phyloP scores from a whole-genome alignment of 495 filamentous ascomycete genomes.

The Recurvomyces mirabilis region DNA sequence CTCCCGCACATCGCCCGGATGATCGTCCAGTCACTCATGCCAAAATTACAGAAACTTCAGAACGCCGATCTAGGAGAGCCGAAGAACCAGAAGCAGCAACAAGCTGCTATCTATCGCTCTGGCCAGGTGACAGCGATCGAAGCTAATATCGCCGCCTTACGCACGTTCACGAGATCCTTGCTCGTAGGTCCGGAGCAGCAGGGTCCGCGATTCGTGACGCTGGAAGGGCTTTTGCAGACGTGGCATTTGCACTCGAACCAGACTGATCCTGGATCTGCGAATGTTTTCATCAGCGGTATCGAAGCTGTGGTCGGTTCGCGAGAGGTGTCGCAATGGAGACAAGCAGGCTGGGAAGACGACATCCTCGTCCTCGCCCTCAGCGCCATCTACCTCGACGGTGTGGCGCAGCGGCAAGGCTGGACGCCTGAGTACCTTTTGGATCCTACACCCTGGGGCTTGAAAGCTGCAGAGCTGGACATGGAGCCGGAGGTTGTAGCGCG shows the following conservation, averaged over 20 bases:
- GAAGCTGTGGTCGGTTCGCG: constrained; percentile 6
- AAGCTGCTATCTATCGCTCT: constrained; percentile 24
- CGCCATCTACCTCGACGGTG: background rate
- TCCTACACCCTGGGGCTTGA: background rate
- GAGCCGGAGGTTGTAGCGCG: background rate
- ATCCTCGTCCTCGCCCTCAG: constrained; percentile 16
- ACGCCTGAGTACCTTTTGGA: too few relatives aligned
- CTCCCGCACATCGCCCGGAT: constrained; percentile 16
- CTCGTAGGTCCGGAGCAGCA: background rate
- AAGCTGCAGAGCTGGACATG: background rate
- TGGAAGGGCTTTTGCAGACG: constrained; percentile 10
- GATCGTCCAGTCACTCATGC: constrained; percentile 15
- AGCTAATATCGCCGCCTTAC: constrained; percentile 15
- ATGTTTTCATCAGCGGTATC: constrained; percentile 15
- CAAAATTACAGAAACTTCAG: constrained; percentile 9
- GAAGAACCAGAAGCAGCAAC: constrained; percentile 21
- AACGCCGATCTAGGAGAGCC: background rate
- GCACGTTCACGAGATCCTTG: constrained; percentile 10
- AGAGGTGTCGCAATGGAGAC: constrained; percentile 9
- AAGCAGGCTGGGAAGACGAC: constrained; percentile 24
- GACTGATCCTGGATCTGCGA: background rate
- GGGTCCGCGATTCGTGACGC: constrained; percentile 5
- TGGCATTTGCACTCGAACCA: constrained; percentile 1
- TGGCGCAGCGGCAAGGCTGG: background rate
- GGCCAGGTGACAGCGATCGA: constrained; percentile 22